These are phyloP conservation scores for Neofusicoccum ribis DNA, from an alignment of 2,329 filamentous ascomycete species.

Conservation along the genomic window DNA sequence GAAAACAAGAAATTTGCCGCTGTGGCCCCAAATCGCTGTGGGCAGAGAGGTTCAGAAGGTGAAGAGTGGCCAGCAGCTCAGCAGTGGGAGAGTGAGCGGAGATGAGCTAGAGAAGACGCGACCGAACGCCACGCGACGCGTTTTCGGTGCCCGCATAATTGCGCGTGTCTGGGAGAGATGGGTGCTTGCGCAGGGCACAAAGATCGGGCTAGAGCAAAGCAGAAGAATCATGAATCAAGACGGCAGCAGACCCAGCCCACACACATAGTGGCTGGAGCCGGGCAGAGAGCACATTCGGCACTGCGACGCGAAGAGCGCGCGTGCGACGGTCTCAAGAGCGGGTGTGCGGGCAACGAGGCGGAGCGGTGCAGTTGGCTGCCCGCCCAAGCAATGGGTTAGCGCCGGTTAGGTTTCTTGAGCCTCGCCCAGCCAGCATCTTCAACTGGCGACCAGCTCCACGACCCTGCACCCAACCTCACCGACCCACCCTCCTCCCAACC, in stretches of 20 bases:
- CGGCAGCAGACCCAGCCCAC: not conserved
- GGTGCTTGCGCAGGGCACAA: too few relatives aligned
- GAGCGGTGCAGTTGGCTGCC: not conserved
- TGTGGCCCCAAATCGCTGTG: too few relatives aligned
- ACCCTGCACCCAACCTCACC: conserved; percentile 4
- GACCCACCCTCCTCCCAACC: not conserved
- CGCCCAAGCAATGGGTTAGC: conserved; percentile 2
- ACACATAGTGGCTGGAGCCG: too few relatives aligned
- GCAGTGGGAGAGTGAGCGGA: not conserved
- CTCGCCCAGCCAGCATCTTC: conserved; percentile 10
- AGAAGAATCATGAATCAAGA: not conserved
- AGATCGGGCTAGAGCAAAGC: not conserved
- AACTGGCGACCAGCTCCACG: conserved; percentile 14
- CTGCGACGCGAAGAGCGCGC: not conserved
- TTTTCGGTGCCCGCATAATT: conserved; percentile 14
- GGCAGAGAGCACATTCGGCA: not conserved
- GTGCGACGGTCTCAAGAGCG: not conserved
- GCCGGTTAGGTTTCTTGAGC: conserved; percentile 13
- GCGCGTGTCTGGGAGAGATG: not conserved
- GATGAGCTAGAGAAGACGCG: conserved; percentile 8
- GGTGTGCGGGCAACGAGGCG: not conserved
- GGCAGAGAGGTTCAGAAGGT: not conserved
- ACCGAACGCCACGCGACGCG: conserved; percentile 16
- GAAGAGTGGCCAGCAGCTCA: not conserved
- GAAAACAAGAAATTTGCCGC: too few relatives aligned